These are phyloP conservation scores for Penicillium lagena DNA, from an alignment of 495 filamentous ascomycete genomes.

Conservation along the genomic window DNA sequence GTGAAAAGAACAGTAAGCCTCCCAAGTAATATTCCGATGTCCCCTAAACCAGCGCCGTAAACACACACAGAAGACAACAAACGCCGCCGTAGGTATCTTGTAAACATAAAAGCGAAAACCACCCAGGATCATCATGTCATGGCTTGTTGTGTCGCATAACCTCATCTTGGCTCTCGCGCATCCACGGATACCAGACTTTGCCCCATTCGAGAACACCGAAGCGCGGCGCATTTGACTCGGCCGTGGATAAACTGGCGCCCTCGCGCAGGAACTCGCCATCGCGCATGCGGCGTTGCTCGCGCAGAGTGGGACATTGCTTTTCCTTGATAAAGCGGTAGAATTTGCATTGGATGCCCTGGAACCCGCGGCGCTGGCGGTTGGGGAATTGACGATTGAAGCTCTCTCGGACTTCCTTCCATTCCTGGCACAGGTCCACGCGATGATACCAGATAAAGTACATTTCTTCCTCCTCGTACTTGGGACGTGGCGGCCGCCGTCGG, in stretches of 20 bases:
- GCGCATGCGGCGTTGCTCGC: constrained; percentile 38
- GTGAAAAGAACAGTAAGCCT: too few relatives aligned
- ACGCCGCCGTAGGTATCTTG: too few relatives aligned
- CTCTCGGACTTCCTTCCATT: constrained; percentile 45
- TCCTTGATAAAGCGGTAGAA: constrained; percentile 48
- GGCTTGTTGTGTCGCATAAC: background rate
- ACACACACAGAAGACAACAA: too few relatives aligned
- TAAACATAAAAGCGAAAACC: too few relatives aligned
- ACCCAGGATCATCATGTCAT: too few relatives aligned
- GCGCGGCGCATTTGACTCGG: background rate
- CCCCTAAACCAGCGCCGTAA: too few relatives aligned
- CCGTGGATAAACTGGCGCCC: background rate
- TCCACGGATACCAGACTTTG: constrained; percentile 8
- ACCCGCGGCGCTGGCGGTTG: constrained; percentile 33
- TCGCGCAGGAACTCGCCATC: constrained; percentile 40
- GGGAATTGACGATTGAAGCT: constrained; percentile 45
- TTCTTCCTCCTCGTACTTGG: constrained; percentile 47
- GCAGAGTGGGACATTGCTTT: constrained; percentile 39
- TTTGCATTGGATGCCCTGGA: constrained; percentile 49
- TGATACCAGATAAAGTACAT: constrained; percentile 53
- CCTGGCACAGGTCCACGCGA: constrained; percentile 45
- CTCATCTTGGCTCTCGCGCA: background rate
- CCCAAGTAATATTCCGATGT: too few relatives aligned
- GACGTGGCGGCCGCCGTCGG: constrained; percentile 38
- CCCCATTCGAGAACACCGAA: constrained; percentile 1